Evolutionary conservation across 2,329 filamentous ascomycete species (phyloP).

Genomic region (Exophiala alcalophila): DNA sequence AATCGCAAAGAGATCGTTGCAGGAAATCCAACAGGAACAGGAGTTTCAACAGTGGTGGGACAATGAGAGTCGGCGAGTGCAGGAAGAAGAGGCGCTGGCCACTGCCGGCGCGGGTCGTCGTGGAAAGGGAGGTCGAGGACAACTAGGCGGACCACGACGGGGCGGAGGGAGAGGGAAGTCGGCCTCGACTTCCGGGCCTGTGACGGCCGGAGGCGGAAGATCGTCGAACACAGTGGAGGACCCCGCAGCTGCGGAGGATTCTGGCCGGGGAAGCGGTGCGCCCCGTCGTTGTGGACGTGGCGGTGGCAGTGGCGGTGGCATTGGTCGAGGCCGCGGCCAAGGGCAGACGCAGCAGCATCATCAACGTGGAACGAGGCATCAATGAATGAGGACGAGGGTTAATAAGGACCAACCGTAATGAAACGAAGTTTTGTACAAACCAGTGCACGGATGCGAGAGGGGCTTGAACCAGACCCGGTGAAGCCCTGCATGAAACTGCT

Average conservation of each 20-base stretch:
- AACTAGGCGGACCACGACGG: slow-evolving; percentile 27
- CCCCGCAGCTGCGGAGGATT: slow-evolving; percentile 5
- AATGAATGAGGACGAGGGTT: too few species aligned
- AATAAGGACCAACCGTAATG: not conserved
- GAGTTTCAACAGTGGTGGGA: slow-evolving; percentile 98
- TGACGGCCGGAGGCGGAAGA: not conserved
- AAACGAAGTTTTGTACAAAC: slow-evolving; percentile 10
- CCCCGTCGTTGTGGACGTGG: slow-evolving; percentile 8
- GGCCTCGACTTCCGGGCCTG: slow-evolving; percentile 1
- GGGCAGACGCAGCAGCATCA: slow-evolving; percentile 16
- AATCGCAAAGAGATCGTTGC: slow-evolving; percentile 75
- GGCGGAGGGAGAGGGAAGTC: slow-evolving; percentile 28
- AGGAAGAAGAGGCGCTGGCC: slow-evolving; percentile 56
- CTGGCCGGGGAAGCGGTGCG: slow-evolving; percentile 9
- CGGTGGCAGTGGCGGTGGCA: slow-evolving; percentile 8
- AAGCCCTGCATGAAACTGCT: too few species aligned
- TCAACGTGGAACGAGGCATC: slow-evolving; percentile 19
- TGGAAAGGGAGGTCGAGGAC: slow-evolving; percentile 39
- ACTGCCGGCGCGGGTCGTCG: slow-evolving; percentile 29
- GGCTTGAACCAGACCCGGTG: too few species aligned
- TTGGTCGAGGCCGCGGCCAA: slow-evolving; percentile 16
- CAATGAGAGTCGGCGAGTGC: slow-evolving; percentile 70
- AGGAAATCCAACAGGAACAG: slow-evolving; percentile 96
- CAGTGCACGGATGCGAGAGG: too few species aligned
- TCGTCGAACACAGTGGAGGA: too few species aligned